A percentile compares a stretch with the other conserved stretches of the same genome.
Conservation (phyloP, 805 yeast species). For the Metschnikowia cerradonensis region DNA sequence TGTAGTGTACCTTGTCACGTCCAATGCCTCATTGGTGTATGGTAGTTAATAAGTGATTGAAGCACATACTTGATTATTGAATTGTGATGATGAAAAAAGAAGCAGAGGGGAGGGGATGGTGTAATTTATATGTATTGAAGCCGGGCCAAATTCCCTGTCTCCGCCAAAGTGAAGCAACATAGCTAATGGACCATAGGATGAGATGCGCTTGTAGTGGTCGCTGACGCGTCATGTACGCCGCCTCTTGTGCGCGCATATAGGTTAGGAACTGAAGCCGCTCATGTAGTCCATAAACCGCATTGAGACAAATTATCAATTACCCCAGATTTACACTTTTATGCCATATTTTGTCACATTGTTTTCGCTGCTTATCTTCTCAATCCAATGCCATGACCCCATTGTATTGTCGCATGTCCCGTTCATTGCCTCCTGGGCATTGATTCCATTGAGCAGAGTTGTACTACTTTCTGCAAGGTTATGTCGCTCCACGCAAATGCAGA, state of each 20-base stretch:
- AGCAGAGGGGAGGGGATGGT: background rate
- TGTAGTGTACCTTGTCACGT: background rate
- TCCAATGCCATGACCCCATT: background rate
- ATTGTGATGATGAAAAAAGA: background rate
- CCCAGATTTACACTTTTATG: background rate
- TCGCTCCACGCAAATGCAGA: background rate
- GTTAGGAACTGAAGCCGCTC: conserved; percentile 1
- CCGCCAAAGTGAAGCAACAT: background rate
- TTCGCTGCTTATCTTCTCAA: background rate
- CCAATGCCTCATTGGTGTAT: background rate
- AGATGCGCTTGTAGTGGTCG: conserved; percentile 3
- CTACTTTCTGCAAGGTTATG: background rate
- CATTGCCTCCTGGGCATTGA: background rate
- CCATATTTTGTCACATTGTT: background rate
- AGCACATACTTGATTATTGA: conserved; percentile 3
- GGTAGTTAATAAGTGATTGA: background rate
- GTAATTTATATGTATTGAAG: conserved; percentile 5
- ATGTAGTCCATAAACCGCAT: conserved; percentile 5
- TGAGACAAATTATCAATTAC: conserved; percentile 2
- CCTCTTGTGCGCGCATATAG: background rate
- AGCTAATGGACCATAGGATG: conserved; percentile 3
- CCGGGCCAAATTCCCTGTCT: background rate
- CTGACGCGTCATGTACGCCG: background rate
- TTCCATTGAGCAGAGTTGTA: background rate
- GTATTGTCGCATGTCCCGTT: background rate